Conservation (phyloP, 257 asterid species). For the Capsicum chinense region DNA sequence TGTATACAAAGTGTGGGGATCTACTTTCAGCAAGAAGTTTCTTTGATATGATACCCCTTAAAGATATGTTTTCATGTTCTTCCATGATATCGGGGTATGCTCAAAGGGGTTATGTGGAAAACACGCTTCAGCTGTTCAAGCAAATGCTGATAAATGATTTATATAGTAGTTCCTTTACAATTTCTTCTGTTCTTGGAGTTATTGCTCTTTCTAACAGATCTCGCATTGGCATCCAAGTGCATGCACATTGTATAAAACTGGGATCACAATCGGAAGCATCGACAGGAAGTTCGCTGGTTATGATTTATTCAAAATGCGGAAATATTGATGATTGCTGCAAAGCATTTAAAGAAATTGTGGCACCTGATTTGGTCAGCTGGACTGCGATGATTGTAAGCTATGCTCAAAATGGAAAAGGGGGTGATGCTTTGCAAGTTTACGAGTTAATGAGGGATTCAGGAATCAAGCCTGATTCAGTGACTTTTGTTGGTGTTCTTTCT, state of each 20-base stretch:
- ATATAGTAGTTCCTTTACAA: constrained; percentile 52
- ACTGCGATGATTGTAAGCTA: constrained; percentile 73
- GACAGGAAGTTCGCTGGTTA: constrained; percentile 68
- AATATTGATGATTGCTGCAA: constrained; percentile 52
- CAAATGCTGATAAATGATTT: constrained; percentile 46
- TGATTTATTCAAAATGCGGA: constrained; percentile 76
- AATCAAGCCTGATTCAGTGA: constrained; percentile 60
- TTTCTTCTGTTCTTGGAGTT: constrained; percentile 61
- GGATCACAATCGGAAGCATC: constrained; percentile 64
- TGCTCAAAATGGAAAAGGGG: constrained; percentile 73
- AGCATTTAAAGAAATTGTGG: constrained; percentile 52
- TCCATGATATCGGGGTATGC: constrained; percentile 68
- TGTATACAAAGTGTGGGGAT: constrained; percentile 83
- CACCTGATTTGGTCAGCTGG: constrained; percentile 66
- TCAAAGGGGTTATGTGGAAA: constrained; percentile 54
- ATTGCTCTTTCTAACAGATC: constrained; percentile 43
- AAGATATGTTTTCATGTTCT: constrained; percentile 62
- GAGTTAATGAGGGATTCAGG: constrained; percentile 68
- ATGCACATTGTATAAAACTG: constrained; percentile 51
- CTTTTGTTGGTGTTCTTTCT: constrained; percentile 64
- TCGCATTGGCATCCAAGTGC: constrained; percentile 55
- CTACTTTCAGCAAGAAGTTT: constrained; percentile 53
- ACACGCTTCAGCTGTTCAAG: constrained; percentile 54
- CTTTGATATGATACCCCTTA: constrained; percentile 51
- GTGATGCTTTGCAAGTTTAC: constrained; percentile 60